phyloP scores from a whole-genome alignment of 345 rosid genomes.

The Euphorbia tirucalli region DNA sequence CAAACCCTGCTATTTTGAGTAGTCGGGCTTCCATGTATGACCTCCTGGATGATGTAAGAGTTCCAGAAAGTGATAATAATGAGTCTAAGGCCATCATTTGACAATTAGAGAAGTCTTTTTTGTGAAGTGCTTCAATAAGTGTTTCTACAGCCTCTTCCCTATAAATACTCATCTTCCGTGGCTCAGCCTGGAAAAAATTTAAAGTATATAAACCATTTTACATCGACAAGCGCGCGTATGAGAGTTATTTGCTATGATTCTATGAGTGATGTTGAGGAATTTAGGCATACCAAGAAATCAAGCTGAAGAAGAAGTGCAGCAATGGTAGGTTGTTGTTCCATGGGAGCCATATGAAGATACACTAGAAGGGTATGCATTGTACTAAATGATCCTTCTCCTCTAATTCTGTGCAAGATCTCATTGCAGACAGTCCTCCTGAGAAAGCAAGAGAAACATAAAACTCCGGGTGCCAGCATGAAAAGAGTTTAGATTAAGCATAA shows the following conservation, averaged over 20 bases:
- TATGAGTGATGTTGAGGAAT: slow-evolving; percentile 5
- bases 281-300: slow-evolving; percentile 53
- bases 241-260: neutral
- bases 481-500: neutral
- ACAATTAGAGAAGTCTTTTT: slow-evolving; percentile 50
- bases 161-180: slow-evolving; percentile 72
- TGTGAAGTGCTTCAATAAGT: slow-evolving; percentile 51
- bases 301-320: slow-evolving; percentile 70
- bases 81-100: slow-evolving; percentile 56
- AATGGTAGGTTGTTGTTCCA: slow-evolving; percentile 54
- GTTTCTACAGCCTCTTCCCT: slow-evolving; percentile 66
- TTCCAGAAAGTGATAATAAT: slow-evolving; percentile 49
- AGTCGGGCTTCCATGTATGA: slow-evolving; percentile 55
- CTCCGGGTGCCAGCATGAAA: neutral
- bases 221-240: neutral
- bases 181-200: slow-evolving; percentile 44
- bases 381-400: slow-evolving; percentile 61
- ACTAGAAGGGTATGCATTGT: slow-evolving; percentile 70
- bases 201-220: slow-evolving; percentile 6
- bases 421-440: slow-evolving; percentile 53
- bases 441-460: slow-evolving; percentile 14
- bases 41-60: slow-evolving; percentile 41
- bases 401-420: slow-evolving; percentile 49
- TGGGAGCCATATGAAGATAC: slow-evolving; percentile 69
- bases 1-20: slow-evolving; percentile 59